Percentiles rank a stretch among this genome's conserved stretches.
These are phyloP conservation scores for Penicillium pulvis DNA, from an alignment of 495 filamentous ascomycete genomes.

Conservation along the genomic window DNA sequence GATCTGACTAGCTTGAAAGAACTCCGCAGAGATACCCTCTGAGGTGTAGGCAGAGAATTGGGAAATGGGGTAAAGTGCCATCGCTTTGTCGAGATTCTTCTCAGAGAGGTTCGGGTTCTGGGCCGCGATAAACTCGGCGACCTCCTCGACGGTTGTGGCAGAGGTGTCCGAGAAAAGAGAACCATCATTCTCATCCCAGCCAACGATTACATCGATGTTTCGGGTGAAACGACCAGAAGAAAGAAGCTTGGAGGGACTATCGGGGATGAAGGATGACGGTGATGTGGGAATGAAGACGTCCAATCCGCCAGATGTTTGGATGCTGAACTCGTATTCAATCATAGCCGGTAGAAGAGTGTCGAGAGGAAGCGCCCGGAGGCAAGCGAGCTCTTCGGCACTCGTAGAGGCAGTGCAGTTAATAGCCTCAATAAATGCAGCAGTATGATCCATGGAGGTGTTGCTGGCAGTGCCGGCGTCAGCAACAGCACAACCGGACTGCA, in stretches of 20 bases:
- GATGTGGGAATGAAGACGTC: constrained; percentile 12
- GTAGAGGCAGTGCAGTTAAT: constrained; percentile 15
- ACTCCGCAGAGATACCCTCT: constrained; percentile 13
- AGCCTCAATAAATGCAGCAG: constrained; percentile 8
- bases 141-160: neutral
- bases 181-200: constrained; percentile 18
- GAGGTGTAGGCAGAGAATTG: constrained; percentile 1
- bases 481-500: constrained; percentile 16
- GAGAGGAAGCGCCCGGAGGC: constrained; percentile 13
- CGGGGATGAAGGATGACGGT: constrained; percentile 17
- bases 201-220: constrained; percentile 17
- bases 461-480: constrained; percentile 10
- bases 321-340: constrained; percentile 7
- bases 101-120: constrained; percentile 8
- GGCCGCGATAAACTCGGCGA: neutral
- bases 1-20: constrained; percentile 17
- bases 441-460: constrained; percentile 8
- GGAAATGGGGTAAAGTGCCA: constrained; percentile 16
- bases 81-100: constrained; percentile 8
- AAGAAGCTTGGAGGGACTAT: constrained; percentile 15
- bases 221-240: constrained; percentile 16
- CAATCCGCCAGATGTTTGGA: constrained; percentile 3
- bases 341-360: constrained; percentile 3
- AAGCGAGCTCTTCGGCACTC: constrained; percentile 13
- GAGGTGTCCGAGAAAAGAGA: constrained; percentile 13